A percentile compares a stretch with the other conserved stretches of the same genome.
Conservation (phyloP, 768 basidiomycete species). For the Cytidiella melzeri region DNA sequence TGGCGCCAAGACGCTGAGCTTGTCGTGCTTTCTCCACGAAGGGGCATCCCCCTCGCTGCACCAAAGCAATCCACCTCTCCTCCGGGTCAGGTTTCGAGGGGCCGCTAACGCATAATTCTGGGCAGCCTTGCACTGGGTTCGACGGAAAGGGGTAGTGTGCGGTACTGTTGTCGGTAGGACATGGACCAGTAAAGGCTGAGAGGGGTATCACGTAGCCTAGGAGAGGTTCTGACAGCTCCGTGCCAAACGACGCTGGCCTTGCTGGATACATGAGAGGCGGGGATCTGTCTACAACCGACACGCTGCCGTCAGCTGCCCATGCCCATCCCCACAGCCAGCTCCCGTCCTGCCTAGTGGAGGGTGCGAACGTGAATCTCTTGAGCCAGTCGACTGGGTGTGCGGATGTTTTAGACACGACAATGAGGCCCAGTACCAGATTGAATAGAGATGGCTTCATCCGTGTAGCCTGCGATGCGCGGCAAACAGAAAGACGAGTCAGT, state of each 20-base stretch:
- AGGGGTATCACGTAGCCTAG: constrained; percentile 33
- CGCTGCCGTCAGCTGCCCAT: constrained; percentile 38
- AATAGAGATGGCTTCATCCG: neutral
- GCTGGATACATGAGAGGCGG: constrained; percentile 68
- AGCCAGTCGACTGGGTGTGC: constrained; percentile 24
- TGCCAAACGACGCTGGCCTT: constrained; percentile 71
- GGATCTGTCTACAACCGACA: constrained; percentile 70
- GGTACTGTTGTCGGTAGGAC: constrained; percentile 31
- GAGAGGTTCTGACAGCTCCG: constrained; percentile 51
- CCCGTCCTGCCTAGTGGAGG: constrained; percentile 21
- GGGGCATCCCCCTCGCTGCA: constrained; percentile 84
- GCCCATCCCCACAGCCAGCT: constrained; percentile 35
- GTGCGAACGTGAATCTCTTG: constrained; percentile 18
- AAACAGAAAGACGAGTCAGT: neutral
- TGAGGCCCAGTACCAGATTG: neutral
- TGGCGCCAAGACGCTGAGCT: constrained; percentile 61
- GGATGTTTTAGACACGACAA: constrained; percentile 10
- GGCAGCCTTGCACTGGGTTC: constrained; percentile 48
- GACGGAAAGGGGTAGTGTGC: constrained; percentile 12
- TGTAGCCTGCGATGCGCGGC: neutral
- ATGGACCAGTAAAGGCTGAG: constrained; percentile 33
- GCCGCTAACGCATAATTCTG: constrained; percentile 55
- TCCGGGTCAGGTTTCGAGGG: constrained; percentile 48
- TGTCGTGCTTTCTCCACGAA: constrained; percentile 77
- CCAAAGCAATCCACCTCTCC: constrained; percentile 86